These are phyloP conservation scores for Leucosporidium scottii DNA, from an alignment of 768 basidiomycete genomes.

Conservation along the genomic window DNA sequence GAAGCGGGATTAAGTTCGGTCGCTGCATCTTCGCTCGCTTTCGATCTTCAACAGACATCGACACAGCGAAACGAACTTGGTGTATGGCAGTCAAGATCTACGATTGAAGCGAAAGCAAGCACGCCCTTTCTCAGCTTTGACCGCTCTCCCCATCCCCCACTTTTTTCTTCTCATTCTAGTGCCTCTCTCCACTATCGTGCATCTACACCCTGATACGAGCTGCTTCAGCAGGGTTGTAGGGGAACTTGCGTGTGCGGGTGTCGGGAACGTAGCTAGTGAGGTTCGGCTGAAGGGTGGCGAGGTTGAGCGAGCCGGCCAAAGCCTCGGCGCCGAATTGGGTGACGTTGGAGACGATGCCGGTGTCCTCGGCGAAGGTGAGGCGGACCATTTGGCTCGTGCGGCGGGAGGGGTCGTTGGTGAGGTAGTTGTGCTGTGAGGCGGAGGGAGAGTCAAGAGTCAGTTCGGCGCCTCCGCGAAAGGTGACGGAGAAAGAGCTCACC, in stretches of 20 bases:
- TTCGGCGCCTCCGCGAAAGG: slow-evolving; percentile 24
- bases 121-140: neutral
- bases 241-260: too few relatives aligned
- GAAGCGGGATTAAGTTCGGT: neutral
- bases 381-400: slow-evolving; percentile 38
- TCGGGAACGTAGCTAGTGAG: too few relatives aligned
- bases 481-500: neutral
- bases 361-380: slow-evolving; percentile 29
- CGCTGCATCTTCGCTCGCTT: too few relatives aligned
- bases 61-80: too few relatives aligned
- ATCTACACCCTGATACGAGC: neutral
- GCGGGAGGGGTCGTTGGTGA: slow-evolving; percentile 36
- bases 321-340: slow-evolving; percentile 15
- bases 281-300: neutral
- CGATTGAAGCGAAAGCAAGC: slow-evolving; percentile 1
- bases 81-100: neutral
- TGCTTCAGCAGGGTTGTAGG: neutral
- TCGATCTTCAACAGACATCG: too few relatives aligned
- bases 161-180: too few relatives aligned
- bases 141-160: too few relatives aligned
- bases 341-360: slow-evolving; percentile 2
- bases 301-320: slow-evolving; percentile 13
- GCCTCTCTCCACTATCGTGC: neutral
- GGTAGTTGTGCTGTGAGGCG: slow-evolving; percentile 40
- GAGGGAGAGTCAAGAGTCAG: too few relatives aligned